phyloP scores from a whole-genome alignment of 352 stramenopile genomes.

The Phytophthora idaei region DNA sequence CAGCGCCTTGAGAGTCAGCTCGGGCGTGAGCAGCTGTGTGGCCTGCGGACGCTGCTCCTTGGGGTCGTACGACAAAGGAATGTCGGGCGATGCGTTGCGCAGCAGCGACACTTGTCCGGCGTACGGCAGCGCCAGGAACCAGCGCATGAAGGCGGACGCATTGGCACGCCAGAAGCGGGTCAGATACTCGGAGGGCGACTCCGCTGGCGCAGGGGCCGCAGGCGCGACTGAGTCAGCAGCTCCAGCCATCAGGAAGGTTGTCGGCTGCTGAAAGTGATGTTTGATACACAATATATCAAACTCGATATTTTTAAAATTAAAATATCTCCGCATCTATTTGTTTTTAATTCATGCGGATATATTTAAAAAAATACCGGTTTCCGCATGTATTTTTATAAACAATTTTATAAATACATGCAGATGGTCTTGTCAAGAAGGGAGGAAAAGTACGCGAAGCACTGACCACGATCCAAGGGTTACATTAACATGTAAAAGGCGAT shows the following conservation, averaged over 20 bases:
- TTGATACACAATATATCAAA: no score
- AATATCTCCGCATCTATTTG: no score
- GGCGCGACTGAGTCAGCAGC: constrained; percentile 3
- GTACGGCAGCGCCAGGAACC: constrained; percentile 82
- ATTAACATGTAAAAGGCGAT: no score
- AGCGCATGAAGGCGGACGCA: constrained; percentile 84
- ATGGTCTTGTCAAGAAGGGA: no score
- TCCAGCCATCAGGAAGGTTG: constrained; percentile 39
- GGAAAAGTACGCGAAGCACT: no score
- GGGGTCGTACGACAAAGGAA: constrained; percentile 66
- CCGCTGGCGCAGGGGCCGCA: constrained; percentile 10
- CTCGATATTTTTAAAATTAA: no score
- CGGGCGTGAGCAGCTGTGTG: constrained; percentile 72
- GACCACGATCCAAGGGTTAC: no score
- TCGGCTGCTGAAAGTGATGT: no score
- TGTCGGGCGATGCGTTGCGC: constrained; percentile 81
- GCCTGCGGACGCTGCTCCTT: constrained; percentile 50
- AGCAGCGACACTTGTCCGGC: constrained; percentile 75
- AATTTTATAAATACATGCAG: no score
- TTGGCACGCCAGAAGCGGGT: constrained; percentile 77
- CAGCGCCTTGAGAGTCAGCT: constrained; percentile 74
- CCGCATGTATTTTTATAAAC: no score
- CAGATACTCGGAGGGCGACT: constrained; percentile 61
- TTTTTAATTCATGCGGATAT: no score
- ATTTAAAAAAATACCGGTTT: no score